A percentile compares a stretch with the other conserved stretches of the same genome.
These are phyloP conservation scores for Xylaria sp. DNA, from an alignment of 2,329 filamentous ascomycete species.

Conservation along the genomic window DNA sequence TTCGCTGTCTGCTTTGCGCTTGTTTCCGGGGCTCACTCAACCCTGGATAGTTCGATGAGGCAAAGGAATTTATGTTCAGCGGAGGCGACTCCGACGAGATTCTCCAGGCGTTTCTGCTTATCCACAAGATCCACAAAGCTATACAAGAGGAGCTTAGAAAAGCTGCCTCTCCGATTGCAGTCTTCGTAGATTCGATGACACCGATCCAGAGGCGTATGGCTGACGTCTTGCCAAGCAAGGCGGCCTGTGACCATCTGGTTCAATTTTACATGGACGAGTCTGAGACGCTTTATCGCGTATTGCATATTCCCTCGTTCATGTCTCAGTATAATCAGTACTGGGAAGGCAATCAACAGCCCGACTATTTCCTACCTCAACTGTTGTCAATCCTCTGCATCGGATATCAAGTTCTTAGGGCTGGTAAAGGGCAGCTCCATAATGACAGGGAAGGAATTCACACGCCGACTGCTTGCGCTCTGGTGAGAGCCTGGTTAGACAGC, in stretches of 20 bases:
- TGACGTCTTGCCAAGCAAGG: conserved; percentile 63
- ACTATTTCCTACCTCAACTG: conserved; percentile 65
- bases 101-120: conserved; percentile 56
- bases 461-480: conserved; percentile 65
- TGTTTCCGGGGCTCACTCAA: conserved; percentile 19
- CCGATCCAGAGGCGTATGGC: conserved; percentile 67
- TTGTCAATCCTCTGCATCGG: conserved; percentile 64
- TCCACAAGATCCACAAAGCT: conserved; percentile 59
- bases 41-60: conserved; percentile 61
- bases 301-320: conserved; percentile 63
- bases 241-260: conserved; percentile 63
- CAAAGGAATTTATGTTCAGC: conserved; percentile 61
- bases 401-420: conserved; percentile 63
- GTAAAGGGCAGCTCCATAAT: conserved; percentile 59
- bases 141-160: conserved; percentile 60
- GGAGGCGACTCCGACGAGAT: conserved; percentile 54
- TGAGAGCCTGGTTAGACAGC: conserved; percentile 64
- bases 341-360: conserved; percentile 58
- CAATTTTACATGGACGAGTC: conserved; percentile 61
- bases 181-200: conserved; percentile 69
- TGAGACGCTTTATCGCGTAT: conserved; percentile 63
- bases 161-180: conserved; percentile 61
- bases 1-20: not conserved
- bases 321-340: conserved; percentile 63
- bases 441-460: conserved; percentile 68